Conservation (phyloP, 306 rosid species). For the Quercus mongolica region DNA sequence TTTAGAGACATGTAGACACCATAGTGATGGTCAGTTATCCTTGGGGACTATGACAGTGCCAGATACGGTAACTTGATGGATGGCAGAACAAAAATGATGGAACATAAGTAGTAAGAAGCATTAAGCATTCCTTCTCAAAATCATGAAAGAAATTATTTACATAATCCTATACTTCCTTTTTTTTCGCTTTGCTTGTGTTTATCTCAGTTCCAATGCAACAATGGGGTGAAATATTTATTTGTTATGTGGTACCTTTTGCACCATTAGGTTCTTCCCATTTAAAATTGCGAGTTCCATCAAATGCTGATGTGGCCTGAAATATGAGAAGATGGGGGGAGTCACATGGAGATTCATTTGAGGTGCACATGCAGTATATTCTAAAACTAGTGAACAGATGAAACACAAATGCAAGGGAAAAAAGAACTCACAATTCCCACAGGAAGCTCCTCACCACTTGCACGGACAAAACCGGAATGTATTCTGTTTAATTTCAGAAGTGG, state of each 20-base stretch:
- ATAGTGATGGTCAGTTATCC: too few relatives aligned
- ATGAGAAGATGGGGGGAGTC: constrained; percentile 17
- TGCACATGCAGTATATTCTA: constrained; percentile 6
- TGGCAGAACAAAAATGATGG: too few relatives aligned
- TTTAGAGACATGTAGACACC: neutral
- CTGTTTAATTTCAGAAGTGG: constrained; percentile 76
- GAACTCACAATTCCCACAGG: constrained; percentile 92
- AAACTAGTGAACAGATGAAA: constrained; percentile 21
- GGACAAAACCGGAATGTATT: constrained; percentile 83
- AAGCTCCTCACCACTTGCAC: constrained; percentile 87
- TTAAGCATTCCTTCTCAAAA: neutral
- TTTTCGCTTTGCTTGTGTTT: neutral
- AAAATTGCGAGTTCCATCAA: constrained; percentile 65
- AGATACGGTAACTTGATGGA: too few relatives aligned
- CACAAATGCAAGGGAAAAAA: constrained; percentile 16
- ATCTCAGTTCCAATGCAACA: neutral
- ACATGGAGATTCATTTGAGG: constrained; percentile 6
- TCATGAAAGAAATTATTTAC: neutral
- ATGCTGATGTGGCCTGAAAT: constrained; percentile 79
- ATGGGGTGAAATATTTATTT: neutral
- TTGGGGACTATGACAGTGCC: too few relatives aligned
- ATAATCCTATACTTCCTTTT: neutral
- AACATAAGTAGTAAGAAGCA: too few relatives aligned
- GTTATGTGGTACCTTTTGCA: constrained; percentile 60
- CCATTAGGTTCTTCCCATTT: constrained; percentile 99